phyloP scores from a whole-genome alignment of 140 eudicot species.

The Anethum foeniculum region DNA sequence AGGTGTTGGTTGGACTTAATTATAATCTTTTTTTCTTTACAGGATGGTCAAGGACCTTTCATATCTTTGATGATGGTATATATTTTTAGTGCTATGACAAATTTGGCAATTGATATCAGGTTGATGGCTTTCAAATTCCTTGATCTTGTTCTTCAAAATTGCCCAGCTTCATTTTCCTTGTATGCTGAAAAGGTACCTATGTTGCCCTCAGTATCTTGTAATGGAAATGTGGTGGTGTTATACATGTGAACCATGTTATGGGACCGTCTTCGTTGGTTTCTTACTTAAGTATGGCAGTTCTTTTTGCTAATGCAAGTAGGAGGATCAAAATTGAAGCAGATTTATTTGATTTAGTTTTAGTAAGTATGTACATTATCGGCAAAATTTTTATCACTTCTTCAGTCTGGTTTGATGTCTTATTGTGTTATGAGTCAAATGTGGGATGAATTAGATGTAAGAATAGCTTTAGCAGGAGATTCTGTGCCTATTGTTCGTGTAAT shows the following conservation, averaged over 20 bases:
- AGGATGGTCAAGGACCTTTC: conserved; percentile 85
- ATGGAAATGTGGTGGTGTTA: not conserved
- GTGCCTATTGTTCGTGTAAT: not conserved
- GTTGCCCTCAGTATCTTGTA: not conserved
- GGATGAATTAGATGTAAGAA: not conserved
- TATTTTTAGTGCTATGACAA: conserved; percentile 87
- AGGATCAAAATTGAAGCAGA: not conserved
- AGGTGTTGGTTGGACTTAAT: not conserved
- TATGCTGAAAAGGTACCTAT: conserved; percentile 76
- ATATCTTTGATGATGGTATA: conserved; percentile 82
- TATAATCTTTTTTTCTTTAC: conserved; percentile 19
- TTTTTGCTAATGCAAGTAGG: not conserved
- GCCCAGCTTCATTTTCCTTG: conserved; percentile 64
- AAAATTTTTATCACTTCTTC: not conserved
- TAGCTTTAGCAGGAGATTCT: not conserved
- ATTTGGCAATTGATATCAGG: conserved; percentile 72
- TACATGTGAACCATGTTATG: not conserved
- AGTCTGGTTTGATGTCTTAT: not conserved
- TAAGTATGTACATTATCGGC: not conserved
- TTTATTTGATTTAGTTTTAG: not conserved
- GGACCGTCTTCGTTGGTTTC: not conserved
- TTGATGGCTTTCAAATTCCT: conserved; percentile 86
- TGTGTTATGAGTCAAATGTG: not conserved
- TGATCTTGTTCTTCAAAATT: conserved; percentile 68
- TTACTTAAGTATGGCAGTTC: not conserved